Evolutionary conservation across 2,329 filamentous ascomycete genomes (phyloP), one percentile per base, ranked within the genome.

Genomic region (Aspergillus brasiliensis): DNA sequence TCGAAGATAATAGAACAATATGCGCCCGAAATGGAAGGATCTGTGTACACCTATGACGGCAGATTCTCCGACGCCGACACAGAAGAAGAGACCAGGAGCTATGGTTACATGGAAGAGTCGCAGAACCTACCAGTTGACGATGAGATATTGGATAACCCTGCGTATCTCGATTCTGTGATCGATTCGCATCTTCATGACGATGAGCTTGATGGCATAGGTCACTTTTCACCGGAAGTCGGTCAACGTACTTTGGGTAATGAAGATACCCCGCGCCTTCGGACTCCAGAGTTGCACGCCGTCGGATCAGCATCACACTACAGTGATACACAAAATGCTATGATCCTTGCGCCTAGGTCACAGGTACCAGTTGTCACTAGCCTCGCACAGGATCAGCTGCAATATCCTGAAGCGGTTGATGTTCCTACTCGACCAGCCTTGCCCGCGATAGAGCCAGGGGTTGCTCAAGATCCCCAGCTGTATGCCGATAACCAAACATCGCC

Each of bases 1-100:
- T 40, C 47, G 2, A 44, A 6, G 19, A 23, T 23, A 13, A 34
- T 51, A 17, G 55, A 62, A n/a, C 56, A 49, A 34, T 40, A 56
- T 46, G 58, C 47, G 1, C 49, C 61, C 37, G 55, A 60, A n/a
- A 60, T 77, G 57, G 74, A 71, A 57, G 64, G 57, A 8, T 79
- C 76, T 3, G 58, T 61, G 21, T 72, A 71, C 59, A 75, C 75
- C 27, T 67, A 71, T 34, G 74, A 77, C 59, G 77, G 77, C 10
- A 73, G 75, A 44, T 79, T 78, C 47, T 78, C 77, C 13, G 77
- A 79, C 61, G 76, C 77, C 17, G 75, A 73, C 37, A 75, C 75
- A 5, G 77, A 78, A n/a, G 67, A 63, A 31, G 75, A 72, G 37
- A 60, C 66, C 46, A 62, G 64, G 40, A 64, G 60, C 48, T 69